Base-by-base conservation (phyloP, 2,329 filamentous ascomycete species). In the Xenoacremonium recifei region DNA sequence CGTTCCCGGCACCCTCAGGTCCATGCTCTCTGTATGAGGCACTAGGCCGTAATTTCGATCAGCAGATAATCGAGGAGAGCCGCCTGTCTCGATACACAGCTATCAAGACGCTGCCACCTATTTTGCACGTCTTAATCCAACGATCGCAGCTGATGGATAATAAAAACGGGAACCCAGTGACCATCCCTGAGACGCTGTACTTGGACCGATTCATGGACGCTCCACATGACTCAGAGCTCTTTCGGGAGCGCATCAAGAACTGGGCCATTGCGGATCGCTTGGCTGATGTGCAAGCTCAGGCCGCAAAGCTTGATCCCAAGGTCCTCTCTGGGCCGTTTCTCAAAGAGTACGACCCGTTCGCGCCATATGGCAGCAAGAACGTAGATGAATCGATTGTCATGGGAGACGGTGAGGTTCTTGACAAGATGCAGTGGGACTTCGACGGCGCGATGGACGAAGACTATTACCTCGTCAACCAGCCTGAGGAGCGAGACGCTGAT, bases 41-140 rank as follows among this genome's bases (percentile, higher is more conserved):
- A 3, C 79, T 99, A 3, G 89, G 95, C 54, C 84, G 84, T 29
- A 85, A 87, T 40, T 96, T 96, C 59, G 89, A 95, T 55, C 79
- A 85, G 35, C 85, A 93, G 54, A 78, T 83, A 20, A 79, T 92
- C 21, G 82, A 83, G 21, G 77, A 85, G 18, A 80, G 80, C 44
- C 79, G 79, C 60, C 70, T 58, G 57, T 79, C 59, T 67, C 80
- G 64, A 44, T 92, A 85, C 62, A 82, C 82, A 6, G 84, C 87
- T 2, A 87, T 95, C 40, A 80, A 79, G 48, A 75, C 76, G n/a
- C 71, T 91, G 10, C 90, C 93, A 1, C 90, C 91, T 0, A 80
- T 99, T 21, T 71, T 97, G 15, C 91, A 96, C 57, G 82, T 99
- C 33, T 87, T 90, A 51, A 88, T 99, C 21, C 89, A 95, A 60